Evolutionary conservation across 192 early-diverging fungal species (phyloP).

Genomic region (Borealophlyctis nickersoniae): DNA sequence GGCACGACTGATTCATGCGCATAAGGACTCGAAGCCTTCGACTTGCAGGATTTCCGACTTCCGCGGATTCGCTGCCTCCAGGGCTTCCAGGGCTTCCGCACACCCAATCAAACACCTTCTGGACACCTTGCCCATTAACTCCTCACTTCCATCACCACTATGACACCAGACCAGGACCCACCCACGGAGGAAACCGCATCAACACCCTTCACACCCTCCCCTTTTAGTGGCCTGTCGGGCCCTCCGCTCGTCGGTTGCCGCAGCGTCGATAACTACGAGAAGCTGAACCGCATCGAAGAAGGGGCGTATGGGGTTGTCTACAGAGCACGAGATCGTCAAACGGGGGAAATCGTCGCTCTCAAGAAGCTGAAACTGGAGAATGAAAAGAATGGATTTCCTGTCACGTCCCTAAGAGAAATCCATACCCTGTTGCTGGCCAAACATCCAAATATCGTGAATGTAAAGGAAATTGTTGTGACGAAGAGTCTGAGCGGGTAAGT

Average conservation of each 20-base stretch:
- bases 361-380: constrained; percentile 75
- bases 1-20: no score
- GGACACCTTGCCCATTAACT: background rate
- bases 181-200: no score
- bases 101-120: background rate
- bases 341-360: constrained; percentile 75
- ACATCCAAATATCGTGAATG: constrained; percentile 77
- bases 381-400: constrained; percentile 73
- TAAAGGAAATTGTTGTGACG: constrained; percentile 75
- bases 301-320: constrained; percentile 97
- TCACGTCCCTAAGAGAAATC: constrained; percentile 81
- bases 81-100: no score
- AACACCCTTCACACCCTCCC: no score
- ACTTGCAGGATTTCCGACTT: no score
- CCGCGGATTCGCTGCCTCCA: no score
- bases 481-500: constrained; percentile 53
- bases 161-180: no score
- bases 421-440: constrained; percentile 64
- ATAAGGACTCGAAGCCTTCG: no score
- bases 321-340: constrained; percentile 76
- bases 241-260: constrained; percentile 62
- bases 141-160: constrained; percentile 5
- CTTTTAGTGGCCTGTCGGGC: constrained; percentile 37
- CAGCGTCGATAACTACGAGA: constrained; percentile 82
- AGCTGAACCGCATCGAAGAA: constrained; percentile 94